A percentile compares a stretch with the other conserved stretches of the same genome.
These are phyloP conservation scores for Leccinum subtestaceum DNA, from an alignment of 768 basidiomycete genomes.

Conservation along the genomic window DNA sequence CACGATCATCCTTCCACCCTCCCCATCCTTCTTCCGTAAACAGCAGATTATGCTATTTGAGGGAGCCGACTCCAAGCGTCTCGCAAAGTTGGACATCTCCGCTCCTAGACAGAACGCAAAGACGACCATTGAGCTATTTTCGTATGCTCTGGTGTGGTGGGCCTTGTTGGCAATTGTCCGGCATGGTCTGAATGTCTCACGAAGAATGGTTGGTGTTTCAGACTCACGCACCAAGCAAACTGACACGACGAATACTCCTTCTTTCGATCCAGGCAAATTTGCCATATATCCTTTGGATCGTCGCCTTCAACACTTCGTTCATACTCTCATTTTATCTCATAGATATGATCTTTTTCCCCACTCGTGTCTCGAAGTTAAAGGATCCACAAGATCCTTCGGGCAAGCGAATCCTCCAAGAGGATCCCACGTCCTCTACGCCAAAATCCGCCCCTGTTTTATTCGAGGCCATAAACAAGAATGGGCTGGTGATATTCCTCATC, in stretches of 20 bases:
- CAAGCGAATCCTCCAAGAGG: constrained; percentile 25
- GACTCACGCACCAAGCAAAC: background rate
- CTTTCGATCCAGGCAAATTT: constrained; percentile 67
- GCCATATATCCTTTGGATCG: constrained; percentile 85
- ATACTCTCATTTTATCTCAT: constrained; percentile 76
- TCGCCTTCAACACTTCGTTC: constrained; percentile 85
- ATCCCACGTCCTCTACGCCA: constrained; percentile 17
- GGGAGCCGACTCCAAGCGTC: background rate
- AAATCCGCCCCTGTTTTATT: constrained; percentile 51
- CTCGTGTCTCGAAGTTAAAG: constrained; percentile 32
- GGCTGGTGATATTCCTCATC: constrained; percentile 73
- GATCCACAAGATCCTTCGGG: constrained; percentile 23
- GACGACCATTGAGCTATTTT: constrained; percentile 70
- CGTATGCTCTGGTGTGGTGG: constrained; percentile 84
- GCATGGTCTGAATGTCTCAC: constrained; percentile 46
- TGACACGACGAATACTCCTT: background rate
- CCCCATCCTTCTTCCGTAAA: constrained; percentile 67
- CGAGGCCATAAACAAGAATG: constrained; percentile 81
- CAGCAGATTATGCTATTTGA: constrained; percentile 35
- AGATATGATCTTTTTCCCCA: constrained; percentile 67
- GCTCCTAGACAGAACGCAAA: constrained; percentile 64
- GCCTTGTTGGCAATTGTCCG: constrained; percentile 40
- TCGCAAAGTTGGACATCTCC: constrained; percentile 10
- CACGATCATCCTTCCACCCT: constrained; percentile 74
- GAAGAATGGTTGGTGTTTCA: constrained; percentile 52